Conservation (phyloP, 2,329 filamentous ascomycete species). For the Penicillium griseofulvum region DNA sequence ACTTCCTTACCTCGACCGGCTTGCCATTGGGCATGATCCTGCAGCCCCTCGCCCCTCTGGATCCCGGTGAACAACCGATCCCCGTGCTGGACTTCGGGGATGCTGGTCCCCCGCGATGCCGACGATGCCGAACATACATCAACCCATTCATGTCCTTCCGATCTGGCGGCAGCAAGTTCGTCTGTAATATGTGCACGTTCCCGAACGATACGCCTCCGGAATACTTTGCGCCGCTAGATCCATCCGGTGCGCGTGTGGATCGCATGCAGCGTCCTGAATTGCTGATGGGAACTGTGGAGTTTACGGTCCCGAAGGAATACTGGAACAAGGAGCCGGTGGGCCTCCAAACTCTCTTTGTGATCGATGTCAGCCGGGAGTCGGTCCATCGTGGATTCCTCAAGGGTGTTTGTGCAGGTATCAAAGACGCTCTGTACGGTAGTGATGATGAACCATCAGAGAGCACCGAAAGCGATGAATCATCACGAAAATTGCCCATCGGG, state of each 20-base stretch:
- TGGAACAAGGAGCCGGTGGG: constrained; percentile 94
- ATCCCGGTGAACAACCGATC: constrained; percentile 80
- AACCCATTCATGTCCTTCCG: constrained; percentile 99
- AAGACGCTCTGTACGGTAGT: constrained; percentile 76
- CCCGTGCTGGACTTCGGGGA: constrained; percentile 96
- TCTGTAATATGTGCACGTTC: constrained; percentile 97
- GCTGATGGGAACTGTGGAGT: constrained; percentile 89
- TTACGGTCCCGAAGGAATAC: constrained; percentile 96
- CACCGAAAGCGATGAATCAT: constrained; percentile 49
- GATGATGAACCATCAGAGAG: constrained; percentile 55
- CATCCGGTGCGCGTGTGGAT: constrained; percentile 81
- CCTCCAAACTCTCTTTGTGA: constrained; percentile 81
- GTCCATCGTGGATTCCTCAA: constrained; percentile 88
- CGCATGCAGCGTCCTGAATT: constrained; percentile 86
- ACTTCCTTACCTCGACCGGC: constrained; percentile 75
- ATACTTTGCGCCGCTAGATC: constrained; percentile 90
- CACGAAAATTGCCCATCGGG: constrained; percentile 65
- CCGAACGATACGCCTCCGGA: constrained; percentile 90
- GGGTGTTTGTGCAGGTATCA: constrained; percentile 84
- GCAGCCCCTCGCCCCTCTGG: constrained; percentile 80
- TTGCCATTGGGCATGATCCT: constrained; percentile 83
- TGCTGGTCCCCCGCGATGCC: constrained; percentile 81
- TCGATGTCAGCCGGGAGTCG: constrained; percentile 90
- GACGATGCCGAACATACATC: constrained; percentile 91
- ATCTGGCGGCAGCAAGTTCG: constrained; percentile 90